A percentile compares a stretch with the other conserved stretches of the same genome.
Evolutionary conservation across 495 filamentous ascomycete species (phyloP).

Genomic region (Pseudotulostoma volvatum): DNA sequence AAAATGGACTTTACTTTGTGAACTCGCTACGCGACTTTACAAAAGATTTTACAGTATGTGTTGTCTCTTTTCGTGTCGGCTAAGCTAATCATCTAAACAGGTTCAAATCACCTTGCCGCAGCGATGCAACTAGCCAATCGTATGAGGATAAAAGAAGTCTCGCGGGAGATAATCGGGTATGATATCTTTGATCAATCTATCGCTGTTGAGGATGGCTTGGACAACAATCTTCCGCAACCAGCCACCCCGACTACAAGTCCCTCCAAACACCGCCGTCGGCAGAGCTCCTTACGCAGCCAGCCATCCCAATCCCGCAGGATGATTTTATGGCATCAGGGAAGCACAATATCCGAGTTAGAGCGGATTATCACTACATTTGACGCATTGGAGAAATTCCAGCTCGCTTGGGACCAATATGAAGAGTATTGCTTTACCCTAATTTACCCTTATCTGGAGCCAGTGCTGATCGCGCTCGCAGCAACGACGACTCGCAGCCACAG

Average conservation of each 20-base stretch:
- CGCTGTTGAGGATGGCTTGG: slow-evolving; percentile 10
- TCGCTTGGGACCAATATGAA: slow-evolving; percentile 29
- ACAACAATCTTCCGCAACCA: slow-evolving; percentile 12
- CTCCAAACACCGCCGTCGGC: slow-evolving; percentile 1
- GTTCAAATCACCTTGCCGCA: slow-evolving; percentile 39
- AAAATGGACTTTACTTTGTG: slow-evolving; percentile 57
- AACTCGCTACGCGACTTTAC: slow-evolving; percentile 49
- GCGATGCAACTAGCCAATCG: slow-evolving; percentile 42
- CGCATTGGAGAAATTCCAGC: slow-evolving; percentile 43
- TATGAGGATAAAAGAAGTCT: slow-evolving; percentile 26
- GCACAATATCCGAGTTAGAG: slow-evolving; percentile 59
- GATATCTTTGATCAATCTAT: slow-evolving; percentile 21
- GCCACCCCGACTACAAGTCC: slow-evolving; percentile 19
- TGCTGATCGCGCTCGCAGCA: no score
- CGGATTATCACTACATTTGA: slow-evolving; percentile 49
- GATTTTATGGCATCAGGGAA: slow-evolving; percentile 34
- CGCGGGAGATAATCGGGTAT: slow-evolving; percentile 25
- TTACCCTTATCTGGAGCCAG: background rate
- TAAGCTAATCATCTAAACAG: slow-evolving; percentile 6
- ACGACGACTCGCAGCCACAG: no score
- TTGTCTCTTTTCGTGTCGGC: background rate
- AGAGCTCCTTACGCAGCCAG: background rate
- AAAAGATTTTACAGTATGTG: slow-evolving; percentile 33
- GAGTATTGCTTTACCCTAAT: slow-evolving; percentile 13
- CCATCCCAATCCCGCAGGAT: slow-evolving; percentile 5